phyloP scores from a whole-genome alignment of 768 basidiomycete species.

The Kwoniella dejecticola region DNA sequence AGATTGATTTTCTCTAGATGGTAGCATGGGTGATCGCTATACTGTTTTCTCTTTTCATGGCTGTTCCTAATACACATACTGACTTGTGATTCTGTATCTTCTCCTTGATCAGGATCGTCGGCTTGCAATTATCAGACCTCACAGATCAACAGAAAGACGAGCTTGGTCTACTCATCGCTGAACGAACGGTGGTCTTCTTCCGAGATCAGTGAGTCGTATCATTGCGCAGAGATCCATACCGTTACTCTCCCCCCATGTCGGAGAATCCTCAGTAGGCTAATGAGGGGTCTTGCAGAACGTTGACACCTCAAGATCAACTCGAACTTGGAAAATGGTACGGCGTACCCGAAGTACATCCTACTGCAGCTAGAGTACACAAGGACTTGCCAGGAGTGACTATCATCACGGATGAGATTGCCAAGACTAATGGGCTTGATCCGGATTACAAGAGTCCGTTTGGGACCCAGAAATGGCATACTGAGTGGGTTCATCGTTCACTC shows the following conservation, averaged over 20 bases:
- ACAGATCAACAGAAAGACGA: conserved; percentile 73
- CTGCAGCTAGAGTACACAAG: conserved; percentile 42
- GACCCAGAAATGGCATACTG: conserved; percentile 36
- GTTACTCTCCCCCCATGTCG: no score
- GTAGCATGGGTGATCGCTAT: no score
- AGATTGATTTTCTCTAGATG: not conserved
- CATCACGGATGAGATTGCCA: conserved; percentile 18
- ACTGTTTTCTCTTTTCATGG: no score
- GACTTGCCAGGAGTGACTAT: conserved; percentile 39
- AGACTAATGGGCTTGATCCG: conserved; percentile 57
- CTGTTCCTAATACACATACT: no score
- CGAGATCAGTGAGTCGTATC: conserved; percentile 59
- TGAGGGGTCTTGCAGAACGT: conserved; percentile 63
- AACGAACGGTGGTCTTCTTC: conserved; percentile 65
- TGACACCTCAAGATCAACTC: conserved; percentile 69
- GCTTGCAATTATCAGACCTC: conserved; percentile 71
- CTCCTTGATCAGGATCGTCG: conserved; percentile 57
- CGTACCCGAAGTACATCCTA: conserved; percentile 74
- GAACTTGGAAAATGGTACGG: conserved; percentile 73
- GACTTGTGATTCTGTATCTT: not conserved
- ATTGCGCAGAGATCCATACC: no score
- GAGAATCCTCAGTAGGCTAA: not conserved
- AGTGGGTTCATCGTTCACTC: conserved; percentile 2
- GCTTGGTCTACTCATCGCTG: conserved; percentile 71
- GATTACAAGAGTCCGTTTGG: conserved; percentile 67